Base-by-base conservation (phyloP, 306 rosid species). In the Rosa multiflora region DNA sequence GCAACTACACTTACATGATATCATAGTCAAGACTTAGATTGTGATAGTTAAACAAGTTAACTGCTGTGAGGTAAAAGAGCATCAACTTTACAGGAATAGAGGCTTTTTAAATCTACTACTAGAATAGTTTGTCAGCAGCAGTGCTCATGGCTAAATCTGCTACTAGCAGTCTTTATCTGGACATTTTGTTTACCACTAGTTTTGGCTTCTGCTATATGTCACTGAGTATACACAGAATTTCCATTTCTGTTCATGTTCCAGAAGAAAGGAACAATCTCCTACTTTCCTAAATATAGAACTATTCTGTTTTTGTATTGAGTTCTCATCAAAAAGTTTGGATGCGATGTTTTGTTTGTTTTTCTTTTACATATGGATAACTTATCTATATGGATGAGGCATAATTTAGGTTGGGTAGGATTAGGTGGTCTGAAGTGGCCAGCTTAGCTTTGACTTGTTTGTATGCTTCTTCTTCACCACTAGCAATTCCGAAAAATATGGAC, bases 11-110 rank as follows among this genome's bases (percentile, higher is more conserved):
- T 59, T 61, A 61, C 58, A 26, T 56, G 70, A 75, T 59, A 9
- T 40, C 68, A 74, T 58, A 58, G 40, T 74, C n/a, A 35, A 73
- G n/a, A 53, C 67, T 39, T 35, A n/a, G 39, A n/a, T 56, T n/a
- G 13, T 6, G 68, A 13, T 1, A 32, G 66, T 23, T 43, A 58
- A 40, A 52, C 46, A 8, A 26, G 15, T 23, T n/a, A 61, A 32
- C 71, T 75, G 43, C 61, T 10, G 44, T 5, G 43, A 15, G 59
- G 71, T 26, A 18, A 17, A 43, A 23, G 18, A 62, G 71, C 3
- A 35, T 29, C 71, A 8, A 20, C 64, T 52, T 51, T 32, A 20
- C 14, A 42, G 26, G 55, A 58, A 3, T 21, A 58, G 26, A 17
- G 58, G 26, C 44, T 46, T 29, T 61, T 48, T 58, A 52, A 52